Percentiles rank a stretch among this genome's conserved stretches.
These are phyloP conservation scores for Sporothrix mexicana DNA, from an alignment of 2,329 filamentous ascomycete genomes.

Conservation along the genomic window DNA sequence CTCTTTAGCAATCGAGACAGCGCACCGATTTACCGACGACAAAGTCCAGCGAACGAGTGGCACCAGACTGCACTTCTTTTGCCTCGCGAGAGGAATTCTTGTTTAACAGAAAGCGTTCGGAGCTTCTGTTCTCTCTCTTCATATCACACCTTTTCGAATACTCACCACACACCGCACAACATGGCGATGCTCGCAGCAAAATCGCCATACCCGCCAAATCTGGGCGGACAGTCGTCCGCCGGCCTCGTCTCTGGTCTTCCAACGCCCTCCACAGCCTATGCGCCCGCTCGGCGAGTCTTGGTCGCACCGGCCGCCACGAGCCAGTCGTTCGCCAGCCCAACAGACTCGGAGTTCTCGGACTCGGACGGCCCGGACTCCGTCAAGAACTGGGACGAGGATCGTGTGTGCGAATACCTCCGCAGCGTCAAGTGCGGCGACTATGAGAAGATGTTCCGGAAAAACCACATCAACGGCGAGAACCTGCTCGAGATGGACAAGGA, in stretches of 20 bases:
- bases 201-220: constrained; percentile 67
- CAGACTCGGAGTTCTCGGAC: constrained; percentile 91
- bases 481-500: constrained; percentile 96
- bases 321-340: constrained; percentile 77
- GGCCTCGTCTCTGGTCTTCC: constrained; percentile 52
- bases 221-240: constrained; percentile 54
- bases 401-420: constrained; percentile 87
- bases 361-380: constrained; percentile 75
- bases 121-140: neutral
- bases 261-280: constrained; percentile 52
- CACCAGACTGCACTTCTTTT: neutral
- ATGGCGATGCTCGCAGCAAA: constrained; percentile 82
- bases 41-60: neutral
- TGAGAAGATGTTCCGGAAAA: constrained; percentile 80
- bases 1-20: neutral
- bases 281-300: constrained; percentile 59
- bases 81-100: neutral
- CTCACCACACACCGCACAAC: constrained; percentile 43
- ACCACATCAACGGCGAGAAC: constrained; percentile 98
- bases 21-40: neutral
- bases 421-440: constrained; percentile 95
- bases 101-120: neutral
- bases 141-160: neutral
- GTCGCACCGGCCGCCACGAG: constrained; percentile 53
- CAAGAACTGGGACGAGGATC: constrained; percentile 89